Evolutionary conservation across 2,329 filamentous ascomycete species (phyloP).

Genomic region (Aspergillus neoniger): DNA sequence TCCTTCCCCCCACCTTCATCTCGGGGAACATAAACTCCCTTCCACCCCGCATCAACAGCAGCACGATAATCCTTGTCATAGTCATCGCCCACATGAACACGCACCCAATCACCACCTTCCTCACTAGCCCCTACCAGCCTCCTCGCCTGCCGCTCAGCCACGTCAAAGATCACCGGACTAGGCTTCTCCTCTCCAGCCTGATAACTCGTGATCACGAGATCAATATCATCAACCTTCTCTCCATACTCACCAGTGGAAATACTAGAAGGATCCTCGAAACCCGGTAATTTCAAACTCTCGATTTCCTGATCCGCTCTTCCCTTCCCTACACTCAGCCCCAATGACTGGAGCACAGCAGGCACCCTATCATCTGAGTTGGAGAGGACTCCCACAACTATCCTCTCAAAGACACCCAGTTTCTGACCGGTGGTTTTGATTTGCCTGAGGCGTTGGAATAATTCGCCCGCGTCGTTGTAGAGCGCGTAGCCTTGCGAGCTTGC

Average conservation of each 20-base stretch:
- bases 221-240: slow-evolving; percentile 35
- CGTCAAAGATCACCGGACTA: slow-evolving; percentile 41
- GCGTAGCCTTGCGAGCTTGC: slow-evolving; percentile 43
- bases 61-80: slow-evolving; percentile 44
- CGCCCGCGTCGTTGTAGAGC: slow-evolving; percentile 42
- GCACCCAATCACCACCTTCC: slow-evolving; percentile 24
- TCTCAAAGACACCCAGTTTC: slow-evolving; percentile 30
- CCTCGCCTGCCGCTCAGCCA: slow-evolving; percentile 37
- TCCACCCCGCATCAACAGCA: slow-evolving; percentile 42
- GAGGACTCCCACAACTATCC: slow-evolving; percentile 44
- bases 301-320: slow-evolving; percentile 34
- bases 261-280: slow-evolving; percentile 17
- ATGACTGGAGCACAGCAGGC: slow-evolving; percentile 39
- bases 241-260: background rate
- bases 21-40: slow-evolving; percentile 37
- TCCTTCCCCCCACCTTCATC: slow-evolving; percentile 9
- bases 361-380: slow-evolving; percentile 52
- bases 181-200: slow-evolving; percentile 50
- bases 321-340: slow-evolving; percentile 42
- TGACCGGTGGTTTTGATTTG: slow-evolving; percentile 10
- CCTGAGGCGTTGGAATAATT: slow-evolving; percentile 39
- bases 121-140: slow-evolving; percentile 13
- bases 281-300: slow-evolving; percentile 29
- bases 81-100: slow-evolving; percentile 50
- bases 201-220: slow-evolving; percentile 50